Conservation (phyloP, 495 filamentous ascomycete species). For the Xylaria acuta region DNA sequence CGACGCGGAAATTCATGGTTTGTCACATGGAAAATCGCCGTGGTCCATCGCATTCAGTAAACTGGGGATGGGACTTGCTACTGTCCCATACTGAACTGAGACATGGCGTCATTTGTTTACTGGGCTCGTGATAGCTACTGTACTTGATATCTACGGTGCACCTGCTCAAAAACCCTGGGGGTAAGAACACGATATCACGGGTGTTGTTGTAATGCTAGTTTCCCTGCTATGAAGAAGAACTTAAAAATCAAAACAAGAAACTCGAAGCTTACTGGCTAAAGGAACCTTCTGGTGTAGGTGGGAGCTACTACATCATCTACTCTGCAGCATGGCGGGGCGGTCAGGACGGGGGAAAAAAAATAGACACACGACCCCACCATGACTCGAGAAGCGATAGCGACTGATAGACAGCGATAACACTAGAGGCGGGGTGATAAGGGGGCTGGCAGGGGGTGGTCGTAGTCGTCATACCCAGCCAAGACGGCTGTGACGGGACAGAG, state of each 20-base stretch:
- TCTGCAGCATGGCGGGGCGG: conserved; percentile 5
- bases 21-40: background rate
- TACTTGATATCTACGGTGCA: too few relatives aligned
- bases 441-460: background rate
- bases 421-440: conserved; percentile 27
- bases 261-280: background rate
- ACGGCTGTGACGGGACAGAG: conserved; percentile 5
- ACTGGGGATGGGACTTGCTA: background rate
- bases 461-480: conserved; percentile 5
- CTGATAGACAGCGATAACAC: conserved; percentile 24
- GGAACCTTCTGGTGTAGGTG: background rate
- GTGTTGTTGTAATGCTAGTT: background rate
- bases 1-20: background rate
- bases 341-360: conserved; percentile 3
- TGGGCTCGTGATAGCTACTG: background rate
- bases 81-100: background rate
- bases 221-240: background rate
- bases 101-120: conserved; percentile 2
- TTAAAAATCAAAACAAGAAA: background rate
- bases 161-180: background rate
- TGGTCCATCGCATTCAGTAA: background rate
- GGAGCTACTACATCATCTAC: background rate
- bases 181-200: background rate
- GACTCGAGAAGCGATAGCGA: conserved; percentile 3
- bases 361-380: conserved; percentile 27